Evolutionary conservation across 1,284 basidiomycete genomes (phyloP).

Genomic region (Ceratobasidium sp.): DNA sequence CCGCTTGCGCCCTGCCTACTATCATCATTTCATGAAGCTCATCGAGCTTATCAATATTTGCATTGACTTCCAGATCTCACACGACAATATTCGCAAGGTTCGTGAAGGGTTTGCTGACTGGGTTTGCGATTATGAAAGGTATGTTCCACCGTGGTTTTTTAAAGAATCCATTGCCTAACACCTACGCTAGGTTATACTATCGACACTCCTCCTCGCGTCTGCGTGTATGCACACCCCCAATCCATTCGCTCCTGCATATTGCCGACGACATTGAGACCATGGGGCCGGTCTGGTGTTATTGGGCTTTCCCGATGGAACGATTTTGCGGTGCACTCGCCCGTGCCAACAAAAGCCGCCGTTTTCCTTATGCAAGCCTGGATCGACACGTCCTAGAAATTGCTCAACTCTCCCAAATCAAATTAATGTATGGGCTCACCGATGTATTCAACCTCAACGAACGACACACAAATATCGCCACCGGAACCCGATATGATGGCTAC

Average conservation of each 20-base stretch:
- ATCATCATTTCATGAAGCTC: conserved; percentile 49
- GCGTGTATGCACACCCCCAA: conserved; percentile 14
- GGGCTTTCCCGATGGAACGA: conserved; percentile 44
- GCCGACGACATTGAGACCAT: conserved; percentile 34
- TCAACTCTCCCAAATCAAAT: conserved; percentile 23
- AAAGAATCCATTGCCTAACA: too few relatives aligned
- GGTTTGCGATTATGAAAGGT: conserved; percentile 26
- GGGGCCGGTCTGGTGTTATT: conserved; percentile 41
- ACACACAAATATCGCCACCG: conserved; percentile 3
- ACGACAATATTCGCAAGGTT: background rate
- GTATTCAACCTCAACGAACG: conserved; percentile 40
- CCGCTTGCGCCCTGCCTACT: conserved; percentile 56
- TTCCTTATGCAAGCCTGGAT: conserved; percentile 9
- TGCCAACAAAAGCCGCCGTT: conserved; percentile 6
- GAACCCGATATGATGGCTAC: background rate
- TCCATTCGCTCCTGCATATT: conserved; percentile 41
- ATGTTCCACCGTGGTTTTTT: background rate
- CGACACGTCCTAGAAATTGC: conserved; percentile 1
- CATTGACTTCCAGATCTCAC: background rate
- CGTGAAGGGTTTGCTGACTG: conserved; percentile 20
- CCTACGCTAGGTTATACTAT: conserved; percentile 31
- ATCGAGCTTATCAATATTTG: background rate
- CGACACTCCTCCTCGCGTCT: background rate
- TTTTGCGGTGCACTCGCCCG: conserved; percentile 30
- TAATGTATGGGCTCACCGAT: conserved; percentile 26